Conservation (phyloP, 768 basidiomycete genomes). For the Russula sp. region DNA sequence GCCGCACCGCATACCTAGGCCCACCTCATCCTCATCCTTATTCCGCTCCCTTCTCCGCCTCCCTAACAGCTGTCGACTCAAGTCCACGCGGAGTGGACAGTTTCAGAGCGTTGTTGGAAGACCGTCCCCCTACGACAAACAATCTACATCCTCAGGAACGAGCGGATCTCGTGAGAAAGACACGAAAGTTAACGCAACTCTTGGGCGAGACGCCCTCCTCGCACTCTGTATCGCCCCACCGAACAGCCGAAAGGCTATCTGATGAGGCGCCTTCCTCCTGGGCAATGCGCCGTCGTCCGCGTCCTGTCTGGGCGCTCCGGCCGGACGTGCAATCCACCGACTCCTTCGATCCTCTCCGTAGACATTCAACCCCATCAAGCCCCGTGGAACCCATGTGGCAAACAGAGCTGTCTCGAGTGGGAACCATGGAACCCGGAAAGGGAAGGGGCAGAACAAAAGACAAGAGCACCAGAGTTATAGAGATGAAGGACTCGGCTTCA, state of each 20-base stretch:
- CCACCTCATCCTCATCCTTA: conserved; percentile 17
- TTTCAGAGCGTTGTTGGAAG: conserved; percentile 15
- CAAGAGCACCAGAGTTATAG: conserved; percentile 4
- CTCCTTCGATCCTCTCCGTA: conserved; percentile 30
- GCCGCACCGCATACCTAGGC: conserved; percentile 29
- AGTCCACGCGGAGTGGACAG: conserved; percentile 17
- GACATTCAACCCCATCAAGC: conserved; percentile 52
- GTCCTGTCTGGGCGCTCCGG: background rate
- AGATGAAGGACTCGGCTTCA: conserved; percentile 31
- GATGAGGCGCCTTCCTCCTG: background rate
- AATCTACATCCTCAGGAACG: conserved; percentile 58
- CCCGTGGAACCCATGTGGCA: conserved; percentile 39
- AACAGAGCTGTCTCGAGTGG: conserved; percentile 1
- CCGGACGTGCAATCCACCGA: background rate
- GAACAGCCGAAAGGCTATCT: conserved; percentile 1
- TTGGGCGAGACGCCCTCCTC: conserved; percentile 57
- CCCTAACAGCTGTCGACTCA: conserved; percentile 10
- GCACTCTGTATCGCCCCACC: conserved; percentile 10
- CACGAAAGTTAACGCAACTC: conserved; percentile 75
- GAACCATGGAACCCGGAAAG: conserved; percentile 3
- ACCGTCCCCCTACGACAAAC: conserved; percentile 62
- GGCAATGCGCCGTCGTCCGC: background rate
- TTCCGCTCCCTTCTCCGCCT: background rate
- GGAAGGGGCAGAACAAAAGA: background rate
- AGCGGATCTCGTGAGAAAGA: conserved; percentile 63